phyloP scores from a whole-genome alignment of 768 basidiomycete genomes.

The Amanita rubescens region DNA sequence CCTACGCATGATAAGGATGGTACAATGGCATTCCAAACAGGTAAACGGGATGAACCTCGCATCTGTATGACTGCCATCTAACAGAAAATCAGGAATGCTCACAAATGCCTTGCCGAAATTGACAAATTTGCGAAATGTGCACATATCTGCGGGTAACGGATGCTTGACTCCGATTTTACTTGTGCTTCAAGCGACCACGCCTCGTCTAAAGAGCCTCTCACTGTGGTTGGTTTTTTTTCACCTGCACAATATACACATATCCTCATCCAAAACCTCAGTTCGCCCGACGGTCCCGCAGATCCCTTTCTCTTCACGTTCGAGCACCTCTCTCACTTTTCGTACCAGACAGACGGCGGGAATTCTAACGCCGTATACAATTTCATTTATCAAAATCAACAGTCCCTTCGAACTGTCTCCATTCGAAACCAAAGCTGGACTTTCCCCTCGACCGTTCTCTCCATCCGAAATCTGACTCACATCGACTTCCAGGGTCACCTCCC shows the following conservation, averaged over 20 bases:
- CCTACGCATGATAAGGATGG: conserved; percentile 39
- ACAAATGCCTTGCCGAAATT: conserved; percentile 62
- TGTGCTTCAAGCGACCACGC: conserved; percentile 42
- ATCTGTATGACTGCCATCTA: not conserved
- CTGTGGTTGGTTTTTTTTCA: conserved; percentile 36
- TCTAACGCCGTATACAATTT: conserved; percentile 36
- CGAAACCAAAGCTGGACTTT: conserved; percentile 51
- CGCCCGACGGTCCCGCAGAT: conserved; percentile 36
- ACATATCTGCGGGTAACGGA: conserved; percentile 50
- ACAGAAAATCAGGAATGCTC: conserved; percentile 46
- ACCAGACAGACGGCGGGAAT: conserved; percentile 37
- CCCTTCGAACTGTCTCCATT: conserved; percentile 47
- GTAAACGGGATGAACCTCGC: conserved; percentile 24
- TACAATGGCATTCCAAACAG: conserved; percentile 56
- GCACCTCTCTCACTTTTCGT: conserved; percentile 53
- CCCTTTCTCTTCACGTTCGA: conserved; percentile 42
- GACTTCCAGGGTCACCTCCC: conserved; percentile 55
- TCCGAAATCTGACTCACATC: conserved; percentile 59
- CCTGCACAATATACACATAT: not conserved
- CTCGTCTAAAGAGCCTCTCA: conserved; percentile 49
- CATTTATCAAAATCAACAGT: conserved; percentile 42
- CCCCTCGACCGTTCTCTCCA: conserved; percentile 42
- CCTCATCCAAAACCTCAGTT: conserved; percentile 20
- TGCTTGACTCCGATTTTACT: conserved; percentile 45
- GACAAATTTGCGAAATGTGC: conserved; percentile 49